Percentiles rank a stretch among this genome's conserved stretches.
phyloP scores from a whole-genome alignment of 495 filamentous ascomycete species.

The Penicillium desertorum region DNA sequence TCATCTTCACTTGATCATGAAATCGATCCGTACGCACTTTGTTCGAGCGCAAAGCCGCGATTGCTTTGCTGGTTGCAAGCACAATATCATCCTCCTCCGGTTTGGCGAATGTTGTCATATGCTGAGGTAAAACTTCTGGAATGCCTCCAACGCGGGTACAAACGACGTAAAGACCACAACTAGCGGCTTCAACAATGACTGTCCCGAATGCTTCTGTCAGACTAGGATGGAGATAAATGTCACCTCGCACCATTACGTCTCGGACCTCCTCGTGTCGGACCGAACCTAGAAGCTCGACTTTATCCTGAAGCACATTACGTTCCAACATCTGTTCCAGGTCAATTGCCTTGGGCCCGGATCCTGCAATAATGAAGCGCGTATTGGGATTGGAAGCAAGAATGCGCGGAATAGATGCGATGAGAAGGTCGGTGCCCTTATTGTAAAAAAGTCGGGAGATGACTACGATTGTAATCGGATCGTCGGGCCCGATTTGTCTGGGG shows the following conservation, averaged over 20 bases:
- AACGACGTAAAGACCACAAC: constrained; percentile 92
- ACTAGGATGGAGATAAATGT: constrained; percentile 94
- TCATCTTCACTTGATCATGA: constrained; percentile 92
- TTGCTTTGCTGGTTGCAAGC: constrained; percentile 74
- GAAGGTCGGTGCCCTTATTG: constrained; percentile 95
- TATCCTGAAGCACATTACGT: constrained; percentile 90
- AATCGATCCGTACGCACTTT: constrained; percentile 91
- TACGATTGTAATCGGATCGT: constrained; percentile 91
- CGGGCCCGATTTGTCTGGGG: constrained; percentile 62
- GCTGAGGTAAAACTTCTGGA: constrained; percentile 86
- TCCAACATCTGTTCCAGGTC: constrained; percentile 98
- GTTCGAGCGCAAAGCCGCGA: constrained; percentile 82
- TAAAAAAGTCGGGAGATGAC: constrained; percentile 97
- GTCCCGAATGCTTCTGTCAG: constrained; percentile 97
- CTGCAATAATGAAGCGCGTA: constrained; percentile 95
- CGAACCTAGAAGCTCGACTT: constrained; percentile 86
- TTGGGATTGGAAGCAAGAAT: constrained; percentile 86
- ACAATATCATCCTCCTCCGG: constrained; percentile 67
- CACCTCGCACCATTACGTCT: constrained; percentile 96
- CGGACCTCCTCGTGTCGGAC: constrained; percentile 94
- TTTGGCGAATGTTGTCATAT: constrained; percentile 85
- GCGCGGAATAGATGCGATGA: constrained; percentile 90
- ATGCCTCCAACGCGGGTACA: constrained; percentile 96
- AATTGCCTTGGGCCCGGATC: constrained; percentile 93
- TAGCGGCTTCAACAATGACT: constrained; percentile 94